phyloP scores from a whole-genome alignment of 2,329 filamentous ascomycete genomes.

The Rhinocladiella similis region DNA sequence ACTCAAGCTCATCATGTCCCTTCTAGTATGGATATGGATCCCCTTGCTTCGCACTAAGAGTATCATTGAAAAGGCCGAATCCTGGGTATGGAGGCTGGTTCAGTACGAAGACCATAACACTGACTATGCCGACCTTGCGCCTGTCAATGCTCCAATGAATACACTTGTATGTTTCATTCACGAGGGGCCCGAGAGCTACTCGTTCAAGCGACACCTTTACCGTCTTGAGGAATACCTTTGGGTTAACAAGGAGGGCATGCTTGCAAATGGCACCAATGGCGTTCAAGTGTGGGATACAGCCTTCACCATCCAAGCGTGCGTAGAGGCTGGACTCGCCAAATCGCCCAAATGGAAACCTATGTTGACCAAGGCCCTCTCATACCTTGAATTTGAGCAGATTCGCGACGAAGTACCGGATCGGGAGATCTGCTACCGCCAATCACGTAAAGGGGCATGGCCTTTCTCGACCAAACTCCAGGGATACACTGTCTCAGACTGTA shows the following conservation, averaged over 20 bases:
- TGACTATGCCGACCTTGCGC: constrained; percentile 79
- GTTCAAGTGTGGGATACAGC: constrained; percentile 97
- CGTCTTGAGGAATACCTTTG: constrained; percentile 84
- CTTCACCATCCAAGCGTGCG: constrained; percentile 80
- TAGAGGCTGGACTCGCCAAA: constrained; percentile 75
- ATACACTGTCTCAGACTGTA: constrained; percentile 93
- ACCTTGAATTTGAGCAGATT: constrained; percentile 89
- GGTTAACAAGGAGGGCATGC: constrained; percentile 89
- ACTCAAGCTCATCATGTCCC: constrained; percentile 75
- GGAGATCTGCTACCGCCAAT: constrained; percentile 81
- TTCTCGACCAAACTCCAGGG: constrained; percentile 93
- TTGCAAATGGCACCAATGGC: constrained; percentile 96
- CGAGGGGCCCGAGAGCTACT: constrained; percentile 72
- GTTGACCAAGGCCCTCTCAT: constrained; percentile 77
- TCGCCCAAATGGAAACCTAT: constrained; percentile 78
- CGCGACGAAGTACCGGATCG: constrained; percentile 77
- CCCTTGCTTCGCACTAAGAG: constrained; percentile 70
- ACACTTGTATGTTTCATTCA: constrained; percentile 81
- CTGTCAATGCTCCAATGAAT: constrained; percentile 90
- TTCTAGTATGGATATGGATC: constrained; percentile 76
- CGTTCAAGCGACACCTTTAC: constrained; percentile 75
- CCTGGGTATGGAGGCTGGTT: constrained; percentile 78
- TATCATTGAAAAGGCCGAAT: constrained; percentile 71
- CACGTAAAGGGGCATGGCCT: constrained; percentile 89
- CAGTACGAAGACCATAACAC: constrained; percentile 93